Base-by-base conservation (phyloP, 1,284 basidiomycete genomes). In the Cryptococcus maquisensis region DNA sequence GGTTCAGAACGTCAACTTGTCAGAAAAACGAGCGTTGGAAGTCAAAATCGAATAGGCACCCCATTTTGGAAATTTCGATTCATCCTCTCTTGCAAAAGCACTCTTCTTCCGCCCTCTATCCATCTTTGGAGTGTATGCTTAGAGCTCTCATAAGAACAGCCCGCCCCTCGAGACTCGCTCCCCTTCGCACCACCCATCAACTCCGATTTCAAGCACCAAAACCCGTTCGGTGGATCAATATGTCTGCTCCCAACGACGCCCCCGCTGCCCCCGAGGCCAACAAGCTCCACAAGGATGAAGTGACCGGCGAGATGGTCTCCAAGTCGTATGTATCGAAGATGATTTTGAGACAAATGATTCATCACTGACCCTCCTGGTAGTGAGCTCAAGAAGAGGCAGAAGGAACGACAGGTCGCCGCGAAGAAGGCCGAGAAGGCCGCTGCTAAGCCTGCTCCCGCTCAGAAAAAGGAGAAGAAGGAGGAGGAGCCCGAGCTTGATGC, bases 241-340 rank as follows among this genome's bases (percentile, higher is more conserved):
- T 77, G 75, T 77, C 61, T 32, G 73, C 71, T 38, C 69, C 69
- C 37, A 32, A 32, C 28, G 28, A 32, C 28, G 28, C 28, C 28
- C 28, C 28, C 28, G 28, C 28, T 32, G 63, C 56, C 42, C 55
- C 56, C 23, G 56, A 58, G 28, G 69, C 65, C 26, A 65, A 62
- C 46, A 69, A 71, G 58, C 64, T 73, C 20, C 74, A 74, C 64
- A 77, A 77, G 66, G 93, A 96, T 76, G 87, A 87, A 43, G 83
- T 91, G 59, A 94, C 93, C 3, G 92, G 91, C 41, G 92, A 96
- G 77, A 83, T 93, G 86, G 85, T 97, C 69, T 94, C 90, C 79
- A 97, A 97, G 84, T 82, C 84, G 91, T 93, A 56, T 66, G 88
- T 53, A 9, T 24, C n/a, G 21, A n/a, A n/a, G n/a, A n/a, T n/a